Conservation (phyloP, 2,329 filamentous ascomycete species). For the Thermoascus crustaceus region DNA sequence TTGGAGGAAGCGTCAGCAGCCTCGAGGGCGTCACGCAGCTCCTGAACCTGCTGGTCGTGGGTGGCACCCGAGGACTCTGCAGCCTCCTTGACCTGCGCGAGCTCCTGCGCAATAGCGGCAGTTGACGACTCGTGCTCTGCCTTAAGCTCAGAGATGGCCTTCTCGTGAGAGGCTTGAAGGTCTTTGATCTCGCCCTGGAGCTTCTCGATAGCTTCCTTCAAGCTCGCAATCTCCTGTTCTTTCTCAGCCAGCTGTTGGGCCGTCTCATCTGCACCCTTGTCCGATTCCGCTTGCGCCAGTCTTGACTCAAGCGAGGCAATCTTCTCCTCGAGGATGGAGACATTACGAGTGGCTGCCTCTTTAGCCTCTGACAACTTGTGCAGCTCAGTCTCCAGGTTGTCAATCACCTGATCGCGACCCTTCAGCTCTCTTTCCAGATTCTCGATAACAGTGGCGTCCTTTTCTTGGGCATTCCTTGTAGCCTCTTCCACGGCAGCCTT, state of each 20-base stretch:
- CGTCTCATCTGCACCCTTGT: slow-evolving; percentile 18
- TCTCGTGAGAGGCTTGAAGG: slow-evolving; percentile 20
- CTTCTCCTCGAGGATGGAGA: slow-evolving; percentile 26
- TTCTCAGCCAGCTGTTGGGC: slow-evolving; percentile 25
- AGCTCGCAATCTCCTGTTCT: slow-evolving; percentile 26
- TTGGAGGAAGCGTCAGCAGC: slow-evolving; percentile 21
- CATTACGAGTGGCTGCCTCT: slow-evolving; percentile 21
- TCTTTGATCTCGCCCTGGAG: slow-evolving; percentile 29
- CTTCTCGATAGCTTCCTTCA: slow-evolving; percentile 25
- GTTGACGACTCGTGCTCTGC: slow-evolving; percentile 19
- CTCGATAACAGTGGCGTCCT: slow-evolving; percentile 25
- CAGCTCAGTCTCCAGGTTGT: slow-evolving; percentile 32
- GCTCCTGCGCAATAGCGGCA: slow-evolving; percentile 22
- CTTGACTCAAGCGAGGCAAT: slow-evolving; percentile 28
- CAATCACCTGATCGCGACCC: slow-evolving; percentile 29
- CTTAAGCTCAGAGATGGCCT: slow-evolving; percentile 21
- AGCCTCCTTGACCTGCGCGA: slow-evolving; percentile 23
- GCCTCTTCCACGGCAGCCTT: slow-evolving; percentile 21
- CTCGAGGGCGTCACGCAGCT: slow-evolving; percentile 26
- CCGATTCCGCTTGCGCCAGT: slow-evolving; percentile 24
- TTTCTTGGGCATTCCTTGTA: slow-evolving; percentile 17
- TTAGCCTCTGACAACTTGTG: slow-evolving; percentile 27
- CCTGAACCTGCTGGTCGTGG: slow-evolving; percentile 25
- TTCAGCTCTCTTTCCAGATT: slow-evolving; percentile 26
- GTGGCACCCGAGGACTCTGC: slow-evolving; percentile 21